A percentile compares a stretch with the other conserved stretches of the same genome.
These are phyloP conservation scores for Helenozyma rhizophorensis DNA, from an alignment of 805 yeast genomes.

Conservation along the genomic window DNA sequence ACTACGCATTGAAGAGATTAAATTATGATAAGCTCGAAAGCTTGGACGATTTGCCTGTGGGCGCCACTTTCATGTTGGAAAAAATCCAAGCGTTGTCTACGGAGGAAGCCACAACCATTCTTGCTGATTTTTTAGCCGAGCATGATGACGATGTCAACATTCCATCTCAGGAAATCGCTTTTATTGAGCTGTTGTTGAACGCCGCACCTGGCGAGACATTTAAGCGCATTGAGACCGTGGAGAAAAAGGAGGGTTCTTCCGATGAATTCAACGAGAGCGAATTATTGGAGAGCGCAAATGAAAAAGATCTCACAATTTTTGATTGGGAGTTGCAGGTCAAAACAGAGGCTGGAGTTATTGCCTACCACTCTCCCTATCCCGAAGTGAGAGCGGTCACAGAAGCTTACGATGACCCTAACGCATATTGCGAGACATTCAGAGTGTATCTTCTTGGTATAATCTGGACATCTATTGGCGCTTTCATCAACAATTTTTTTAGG, in stretches of 20 bases:
- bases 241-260: no score
- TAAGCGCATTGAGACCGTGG: no score
- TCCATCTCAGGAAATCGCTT: slow-evolving; percentile 32
- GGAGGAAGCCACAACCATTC: slow-evolving; percentile 37
- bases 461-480: slow-evolving; percentile 27
- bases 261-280: no score
- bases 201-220: no score
- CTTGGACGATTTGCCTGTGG: slow-evolving; percentile 28
- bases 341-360: slow-evolving; percentile 33
- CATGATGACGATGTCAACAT: slow-evolving; percentile 48
- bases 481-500: slow-evolving; percentile 15
- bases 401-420: slow-evolving; percentile 33
- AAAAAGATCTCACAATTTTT: no score
- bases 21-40: slow-evolving; percentile 21
- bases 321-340: slow-evolving; percentile 31
- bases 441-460: slow-evolving; percentile 17
- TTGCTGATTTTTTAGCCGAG: slow-evolving; percentile 34
- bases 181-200: slow-evolving; percentile 20
- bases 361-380: slow-evolving; percentile 39
- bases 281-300: no score
- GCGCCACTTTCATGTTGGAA: slow-evolving; percentile 37
- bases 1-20: slow-evolving; percentile 24
- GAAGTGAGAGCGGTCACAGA: slow-evolving; percentile 38
- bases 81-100: slow-evolving; percentile 31
- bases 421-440: slow-evolving; percentile 36